Evolutionary conservation across 768 basidiomycete genomes (phyloP).

Genomic region (Psilocybe tampanensis): DNA sequence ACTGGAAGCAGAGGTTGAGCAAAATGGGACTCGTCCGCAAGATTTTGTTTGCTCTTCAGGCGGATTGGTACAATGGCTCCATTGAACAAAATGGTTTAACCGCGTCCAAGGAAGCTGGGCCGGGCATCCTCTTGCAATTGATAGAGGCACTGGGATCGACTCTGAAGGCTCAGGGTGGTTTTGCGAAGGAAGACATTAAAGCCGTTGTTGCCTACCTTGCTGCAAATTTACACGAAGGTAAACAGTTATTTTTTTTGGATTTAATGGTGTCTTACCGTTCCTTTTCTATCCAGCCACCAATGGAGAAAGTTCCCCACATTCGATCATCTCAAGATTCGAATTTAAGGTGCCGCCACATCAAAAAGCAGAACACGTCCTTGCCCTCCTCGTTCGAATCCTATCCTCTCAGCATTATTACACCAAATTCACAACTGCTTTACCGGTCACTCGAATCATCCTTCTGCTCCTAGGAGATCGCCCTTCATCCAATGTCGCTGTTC

Average conservation of each 20-base stretch:
- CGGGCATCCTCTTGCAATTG: slow-evolving; percentile 50
- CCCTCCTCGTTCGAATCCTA: slow-evolving; percentile 63
- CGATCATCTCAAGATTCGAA: slow-evolving; percentile 59
- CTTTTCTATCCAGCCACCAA: slow-evolving; percentile 6
- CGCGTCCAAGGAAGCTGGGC: background rate
- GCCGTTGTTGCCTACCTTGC: slow-evolving; percentile 86
- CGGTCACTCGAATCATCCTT: slow-evolving; percentile 76
- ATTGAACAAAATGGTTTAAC: background rate
- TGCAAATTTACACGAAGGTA: slow-evolving; percentile 74
- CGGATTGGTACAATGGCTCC: slow-evolving; percentile 61
- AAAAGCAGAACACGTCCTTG: slow-evolving; percentile 71
- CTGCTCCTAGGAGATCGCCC: slow-evolving; percentile 83
- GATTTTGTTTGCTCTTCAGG: slow-evolving; percentile 81
- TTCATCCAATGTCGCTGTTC: slow-evolving; percentile 54
- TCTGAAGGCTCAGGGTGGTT: slow-evolving; percentile 55
- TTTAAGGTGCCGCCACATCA: slow-evolving; percentile 43
- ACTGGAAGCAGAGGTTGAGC: slow-evolving; percentile 68
- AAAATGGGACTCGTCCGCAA: slow-evolving; percentile 73
- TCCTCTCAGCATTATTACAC: slow-evolving; percentile 56
- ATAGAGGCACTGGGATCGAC: slow-evolving; percentile 63
- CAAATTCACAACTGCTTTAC: slow-evolving; percentile 75
- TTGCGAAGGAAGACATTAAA: slow-evolving; percentile 79
- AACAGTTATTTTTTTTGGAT: too few species aligned
- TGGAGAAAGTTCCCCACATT: slow-evolving; percentile 52
- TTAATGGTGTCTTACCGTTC: too few species aligned